Evolutionary conservation across 2,329 filamentous ascomycete genomes (phyloP).

Genomic region (Diaporthe sp.): DNA sequence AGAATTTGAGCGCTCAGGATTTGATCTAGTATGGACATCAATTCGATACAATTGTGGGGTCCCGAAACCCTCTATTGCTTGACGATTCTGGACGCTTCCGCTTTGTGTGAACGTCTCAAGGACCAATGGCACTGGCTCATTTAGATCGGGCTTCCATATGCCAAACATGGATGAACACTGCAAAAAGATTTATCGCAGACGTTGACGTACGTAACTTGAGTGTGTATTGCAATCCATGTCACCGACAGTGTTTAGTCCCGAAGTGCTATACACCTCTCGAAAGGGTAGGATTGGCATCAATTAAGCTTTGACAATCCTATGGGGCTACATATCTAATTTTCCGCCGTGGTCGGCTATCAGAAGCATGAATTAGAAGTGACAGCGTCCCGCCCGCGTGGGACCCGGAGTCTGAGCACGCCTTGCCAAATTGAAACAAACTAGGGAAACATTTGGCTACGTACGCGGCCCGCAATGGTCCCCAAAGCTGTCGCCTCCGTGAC

Average conservation of each 20-base stretch:
- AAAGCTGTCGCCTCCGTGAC: neutral
- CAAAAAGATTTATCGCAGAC: neutral
- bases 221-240: neutral
- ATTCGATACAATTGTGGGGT: neutral
- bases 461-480: conserved; percentile 2
- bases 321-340: neutral
- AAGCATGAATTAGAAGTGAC: neutral
- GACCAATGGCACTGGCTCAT: neutral
- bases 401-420: neutral
- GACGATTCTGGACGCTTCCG: neutral
- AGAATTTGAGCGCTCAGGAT: neutral
- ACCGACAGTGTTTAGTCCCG: neutral
- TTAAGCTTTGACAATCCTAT: neutral
- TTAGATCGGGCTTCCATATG: neutral
- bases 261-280: neutral
- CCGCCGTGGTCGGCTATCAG: neutral
- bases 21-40: neutral
- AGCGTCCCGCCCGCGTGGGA: neutral
- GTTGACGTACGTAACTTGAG: neutral
- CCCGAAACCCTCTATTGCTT: neutral
- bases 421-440: conserved; percentile 18
- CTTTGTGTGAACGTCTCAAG: rapidly evolving
- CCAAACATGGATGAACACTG: neutral
- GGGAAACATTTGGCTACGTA: conserved; percentile 10
- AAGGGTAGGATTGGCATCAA: neutral